phyloP scores from a whole-genome alignment of 2,329 filamentous ascomycete species.

The Phialophora tarda region DNA sequence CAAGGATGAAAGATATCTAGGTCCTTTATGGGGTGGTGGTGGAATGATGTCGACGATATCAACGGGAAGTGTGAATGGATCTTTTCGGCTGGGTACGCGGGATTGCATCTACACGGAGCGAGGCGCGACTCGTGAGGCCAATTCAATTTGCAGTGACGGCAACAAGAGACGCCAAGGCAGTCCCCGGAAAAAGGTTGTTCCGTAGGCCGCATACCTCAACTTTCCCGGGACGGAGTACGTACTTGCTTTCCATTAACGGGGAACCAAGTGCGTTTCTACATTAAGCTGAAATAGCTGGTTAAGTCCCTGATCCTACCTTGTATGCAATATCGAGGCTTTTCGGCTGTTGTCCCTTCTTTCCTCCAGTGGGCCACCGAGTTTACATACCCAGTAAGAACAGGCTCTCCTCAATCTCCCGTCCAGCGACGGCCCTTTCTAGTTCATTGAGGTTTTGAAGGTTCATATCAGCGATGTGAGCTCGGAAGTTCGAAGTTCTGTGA shows the following conservation, averaged over 20 bases:
- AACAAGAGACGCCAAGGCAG: background rate
- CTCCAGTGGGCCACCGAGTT: background rate
- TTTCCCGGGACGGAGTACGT: too few relatives aligned
- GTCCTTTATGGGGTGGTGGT: slow-evolving; percentile 17
- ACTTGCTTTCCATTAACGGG: background rate
- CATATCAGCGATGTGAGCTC: background rate
- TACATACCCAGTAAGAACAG: background rate
- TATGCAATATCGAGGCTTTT: background rate
- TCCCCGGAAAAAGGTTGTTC: background rate
- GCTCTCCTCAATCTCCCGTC: background rate
- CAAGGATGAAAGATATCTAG: background rate
- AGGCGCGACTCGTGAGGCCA: slow-evolving; percentile 4
- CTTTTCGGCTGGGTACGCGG: slow-evolving; percentile 8
- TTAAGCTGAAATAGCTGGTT: background rate
- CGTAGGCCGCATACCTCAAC: too few relatives aligned
- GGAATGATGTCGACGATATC: slow-evolving; percentile 8
- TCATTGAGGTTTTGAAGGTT: background rate
- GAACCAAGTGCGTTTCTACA: background rate
- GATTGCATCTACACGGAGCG: background rate
- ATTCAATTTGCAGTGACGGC: slow-evolving; percentile 1
- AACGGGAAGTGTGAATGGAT: background rate
- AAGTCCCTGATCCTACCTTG: background rate
- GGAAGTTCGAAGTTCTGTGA: background rate
- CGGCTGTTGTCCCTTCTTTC: background rate
- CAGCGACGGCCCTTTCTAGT: too few relatives aligned